Evolutionary conservation across 2,329 filamentous ascomycete species (phyloP), one percentile per base, ranked within the genome.

Genomic region (Ambrosiella beaveri): DNA sequence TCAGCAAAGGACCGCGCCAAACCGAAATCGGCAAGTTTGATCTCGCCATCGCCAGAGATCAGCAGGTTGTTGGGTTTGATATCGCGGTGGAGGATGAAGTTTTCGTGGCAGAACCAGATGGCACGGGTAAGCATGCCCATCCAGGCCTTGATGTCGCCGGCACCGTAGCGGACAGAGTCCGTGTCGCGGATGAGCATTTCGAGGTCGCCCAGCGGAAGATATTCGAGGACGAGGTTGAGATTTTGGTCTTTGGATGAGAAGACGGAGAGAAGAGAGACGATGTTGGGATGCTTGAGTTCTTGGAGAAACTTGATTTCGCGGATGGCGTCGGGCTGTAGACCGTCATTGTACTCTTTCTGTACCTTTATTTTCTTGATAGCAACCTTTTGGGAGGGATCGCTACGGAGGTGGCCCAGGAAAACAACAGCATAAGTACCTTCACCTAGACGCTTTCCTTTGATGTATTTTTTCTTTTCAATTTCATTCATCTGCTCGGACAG

Each of bases 21-120:
- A 76, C 93, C 93, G 65, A 98, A 98, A 84, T 98, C 93, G 40
- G 91, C 93, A 55, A 98, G 80, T 70, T 97, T 97, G 66, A 98
- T 82, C 66, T 91, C 87, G 54, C 93, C 91, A 67, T 95, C 87
- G 47, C 88, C 86, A 19, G 89, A 89, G 65, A 98, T 95, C 61
- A 98, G 77, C 71, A 97, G 74, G 73, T 98, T 98, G 79, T 97
- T 97, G 53, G 91, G 91, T 72, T 98, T 98, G 75, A 98, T 97
- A 74, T 98, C 93, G 65, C 93, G 87, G 71, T 98, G 93, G 37
- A 98, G 77, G 15, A 98, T 81, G 65, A 85, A 91, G 69, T 93
- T 94, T 68, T 90, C 87, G 70, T 98, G 93, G 70, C 93, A 97
- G 75, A 95, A 98, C 84, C 88, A 95, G 36, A 97, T 82, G 35